These are phyloP conservation scores for Closterium sp. DNA, from an alignment of 139 green algal species.

Conservation along the genomic window DNA sequence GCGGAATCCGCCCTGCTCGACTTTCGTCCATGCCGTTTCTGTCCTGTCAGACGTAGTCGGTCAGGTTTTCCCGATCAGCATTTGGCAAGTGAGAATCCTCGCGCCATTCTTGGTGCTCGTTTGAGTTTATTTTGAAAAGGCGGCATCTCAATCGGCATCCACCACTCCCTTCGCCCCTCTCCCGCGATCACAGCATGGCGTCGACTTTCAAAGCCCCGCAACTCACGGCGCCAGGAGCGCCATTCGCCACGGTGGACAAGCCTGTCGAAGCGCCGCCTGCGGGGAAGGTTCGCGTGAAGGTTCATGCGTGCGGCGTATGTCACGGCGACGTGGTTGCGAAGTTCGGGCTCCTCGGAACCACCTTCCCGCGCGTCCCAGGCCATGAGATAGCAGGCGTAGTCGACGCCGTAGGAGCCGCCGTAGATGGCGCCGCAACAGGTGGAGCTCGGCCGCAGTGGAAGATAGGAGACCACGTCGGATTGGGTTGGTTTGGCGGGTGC, in stretches of 20 bases:
- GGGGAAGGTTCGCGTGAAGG: constrained; percentile 14
- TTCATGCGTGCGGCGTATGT: constrained; percentile 33
- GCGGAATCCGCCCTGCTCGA: too few species aligned
- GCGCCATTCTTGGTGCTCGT: background rate
- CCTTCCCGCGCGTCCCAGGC: constrained; percentile 2
- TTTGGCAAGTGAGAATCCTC: background rate
- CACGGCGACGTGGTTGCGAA: constrained; percentile 14
- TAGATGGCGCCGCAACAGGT: constrained; percentile 2
- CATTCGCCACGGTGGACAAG: constrained; percentile 1
- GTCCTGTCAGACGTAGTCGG: too few species aligned
- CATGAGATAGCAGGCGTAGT: constrained; percentile 32
- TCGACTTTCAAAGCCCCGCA: background rate
- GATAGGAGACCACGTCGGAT: background rate
- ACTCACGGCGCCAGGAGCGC: background rate
- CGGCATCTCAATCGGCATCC: background rate
- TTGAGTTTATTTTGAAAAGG: too few species aligned
- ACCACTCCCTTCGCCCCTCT: too few species aligned
- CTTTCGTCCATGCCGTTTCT: too few species aligned
- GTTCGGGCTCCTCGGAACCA: constrained; percentile 6
- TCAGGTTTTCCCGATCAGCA: too few species aligned
- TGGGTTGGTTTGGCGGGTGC: constrained; percentile 20
- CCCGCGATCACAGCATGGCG: background rate
- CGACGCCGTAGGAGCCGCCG: constrained; percentile 13
- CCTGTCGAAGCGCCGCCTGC: background rate
- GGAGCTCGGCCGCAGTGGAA: background rate